phyloP scores from a whole-genome alignment of 1,284 basidiomycete species.

The Cutaneotrichosporon sp. region DNA sequence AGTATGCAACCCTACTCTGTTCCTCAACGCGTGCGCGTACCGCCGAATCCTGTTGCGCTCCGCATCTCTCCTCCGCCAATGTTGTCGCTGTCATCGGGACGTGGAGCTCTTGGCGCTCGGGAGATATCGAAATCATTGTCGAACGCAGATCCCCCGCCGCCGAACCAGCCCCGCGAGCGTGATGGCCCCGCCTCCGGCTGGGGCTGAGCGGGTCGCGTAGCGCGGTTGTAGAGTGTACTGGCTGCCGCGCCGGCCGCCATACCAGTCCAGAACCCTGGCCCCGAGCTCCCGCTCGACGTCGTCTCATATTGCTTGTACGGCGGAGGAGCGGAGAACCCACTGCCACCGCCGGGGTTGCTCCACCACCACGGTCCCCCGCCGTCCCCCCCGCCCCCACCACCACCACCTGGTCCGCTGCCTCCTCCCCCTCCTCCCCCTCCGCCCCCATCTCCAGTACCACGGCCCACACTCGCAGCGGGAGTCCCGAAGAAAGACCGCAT shows the following conservation, averaged over 20 bases:
- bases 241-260: slow-evolving; percentile 63
- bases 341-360: slow-evolving; percentile 8
- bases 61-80: background rate
- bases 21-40: background rate
- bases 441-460: background rate
- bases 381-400: slow-evolving; percentile 53
- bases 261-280: slow-evolving; percentile 79
- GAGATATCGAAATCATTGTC: background rate
- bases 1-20: background rate
- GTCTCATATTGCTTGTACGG: slow-evolving; percentile 60
- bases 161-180: background rate
- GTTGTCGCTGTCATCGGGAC: background rate
- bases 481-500: background rate
- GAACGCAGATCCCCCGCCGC: background rate
- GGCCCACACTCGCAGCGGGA: background rate
- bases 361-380: slow-evolving; percentile 32
- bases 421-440: slow-evolving; percentile 22
- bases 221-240: slow-evolving; percentile 50
- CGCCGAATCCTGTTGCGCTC: background rate
- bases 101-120: background rate
- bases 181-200: background rate
- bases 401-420: slow-evolving; percentile 23
- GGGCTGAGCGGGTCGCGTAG: background rate
- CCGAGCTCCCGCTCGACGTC: slow-evolving; percentile 34
- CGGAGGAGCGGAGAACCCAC: slow-evolving; percentile 67